Evolutionary conservation across 305 asterid genomes (phyloP), one percentile per base, ranked within the genome.

Genomic region (Solanum chacoense): DNA sequence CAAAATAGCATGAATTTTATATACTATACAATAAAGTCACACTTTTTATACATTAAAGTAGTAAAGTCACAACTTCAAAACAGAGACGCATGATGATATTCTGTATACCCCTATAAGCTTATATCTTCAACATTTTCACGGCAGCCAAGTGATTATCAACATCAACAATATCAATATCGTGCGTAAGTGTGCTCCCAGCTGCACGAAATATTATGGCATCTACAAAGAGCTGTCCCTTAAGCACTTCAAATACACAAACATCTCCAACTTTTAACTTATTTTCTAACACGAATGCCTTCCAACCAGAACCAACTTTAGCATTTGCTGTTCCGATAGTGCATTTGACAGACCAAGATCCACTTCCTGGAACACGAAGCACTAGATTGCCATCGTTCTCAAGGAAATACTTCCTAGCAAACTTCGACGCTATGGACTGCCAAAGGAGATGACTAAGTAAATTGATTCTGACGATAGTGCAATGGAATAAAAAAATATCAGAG

Each of bases 211-310:
- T 72, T 13, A 28, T 87, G 34, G 73, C 72, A 38, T 87, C 42
- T 26, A 87, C 3, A 32, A 32, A 69, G 71, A 59, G 67, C n/a
- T 73, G 78, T 42, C 84, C 71, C 69, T 87, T 40, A 8, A 73
- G 12, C 42, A 72, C 38, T 59, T 87, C 88, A 71, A 87, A 73
- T n/a, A 73, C 69, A 55, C 88, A 87, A 31, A 87, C 88, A 38
- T 87, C 88, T 4, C 88, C 85, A 22, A 42, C 9, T 42, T 87
- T 42, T 29, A 87, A 28, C 84, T 42, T 31, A 59, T 87, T 87
- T 7, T 87, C 88, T 7, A 18, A n/a, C 42, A 42, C 88, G 12
- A 87, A 87, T 40, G 40, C 73, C 40, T 72, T 87, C 88, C 88
- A 87, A 63, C 88, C 88, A 76, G 50, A 76, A 31, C 3, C 3